A percentile compares a stretch with the other conserved stretches of the same genome.
These are phyloP conservation scores for Hydnomerulius pinastri DNA, from an alignment of 768 basidiomycete genomes.

Conservation along the genomic window DNA sequence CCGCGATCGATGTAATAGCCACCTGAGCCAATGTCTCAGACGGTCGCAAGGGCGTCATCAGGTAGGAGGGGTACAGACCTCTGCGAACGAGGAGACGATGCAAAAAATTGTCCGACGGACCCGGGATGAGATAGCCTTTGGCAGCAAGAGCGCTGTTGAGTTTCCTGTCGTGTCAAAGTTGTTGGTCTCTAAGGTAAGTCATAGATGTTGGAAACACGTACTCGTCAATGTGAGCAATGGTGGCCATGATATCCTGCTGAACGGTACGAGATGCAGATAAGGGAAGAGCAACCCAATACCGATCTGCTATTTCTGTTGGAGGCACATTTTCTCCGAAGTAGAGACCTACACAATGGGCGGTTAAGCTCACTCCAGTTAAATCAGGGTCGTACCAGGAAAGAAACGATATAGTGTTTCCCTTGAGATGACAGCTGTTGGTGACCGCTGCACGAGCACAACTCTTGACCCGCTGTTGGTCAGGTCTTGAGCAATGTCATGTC, in stretches of 20 bases:
- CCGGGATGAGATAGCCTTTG: slow-evolving; percentile 3
- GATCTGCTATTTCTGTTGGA: slow-evolving; percentile 10
- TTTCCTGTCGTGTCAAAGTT: not conserved
- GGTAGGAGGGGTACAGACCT: not conserved
- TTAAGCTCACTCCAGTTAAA: not conserved
- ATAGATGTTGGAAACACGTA: no score
- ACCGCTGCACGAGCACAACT: slow-evolving; percentile 9
- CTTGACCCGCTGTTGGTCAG: slow-evolving; percentile 1
- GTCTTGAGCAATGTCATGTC: slow-evolving; percentile 14
- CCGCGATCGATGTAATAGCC: slow-evolving; percentile 7
- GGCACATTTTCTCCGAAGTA: slow-evolving; percentile 9
- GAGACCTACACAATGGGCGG: not conserved
- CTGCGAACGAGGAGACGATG: slow-evolving; percentile 7
- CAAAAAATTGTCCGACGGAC: not conserved
- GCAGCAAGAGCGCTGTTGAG: not conserved
- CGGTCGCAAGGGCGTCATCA: not conserved
- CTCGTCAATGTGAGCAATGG: slow-evolving; percentile 4
- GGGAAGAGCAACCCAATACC: slow-evolving; percentile 10
- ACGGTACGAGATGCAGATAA: slow-evolving; percentile 1
- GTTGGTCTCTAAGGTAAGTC: not conserved
- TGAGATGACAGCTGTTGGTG: slow-evolving; percentile 8
- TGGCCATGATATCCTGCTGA: not conserved
- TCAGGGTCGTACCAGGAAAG: slow-evolving; percentile 1
- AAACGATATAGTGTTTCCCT: slow-evolving; percentile 6
- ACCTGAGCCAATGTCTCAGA: not conserved